phyloP scores from a whole-genome alignment of 805 yeast genomes.

The Candida glaebosa region DNA sequence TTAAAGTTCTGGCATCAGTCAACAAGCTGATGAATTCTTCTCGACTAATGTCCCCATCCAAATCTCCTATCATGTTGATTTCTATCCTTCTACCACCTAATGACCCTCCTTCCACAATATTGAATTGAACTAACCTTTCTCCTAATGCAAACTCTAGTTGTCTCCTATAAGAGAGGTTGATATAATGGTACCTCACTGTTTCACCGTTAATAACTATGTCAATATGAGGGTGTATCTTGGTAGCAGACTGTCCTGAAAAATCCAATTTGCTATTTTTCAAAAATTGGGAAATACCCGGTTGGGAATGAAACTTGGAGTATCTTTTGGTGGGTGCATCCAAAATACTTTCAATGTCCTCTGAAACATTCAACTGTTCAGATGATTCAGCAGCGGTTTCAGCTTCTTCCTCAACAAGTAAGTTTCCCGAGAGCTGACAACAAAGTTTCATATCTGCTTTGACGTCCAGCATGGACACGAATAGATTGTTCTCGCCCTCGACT shows the following conservation, averaged over 20 bases:
- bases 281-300: constrained; percentile 43
- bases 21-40: constrained; percentile 23
- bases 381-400: constrained; percentile 4
- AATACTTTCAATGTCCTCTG: constrained; percentile 6
- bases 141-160: constrained; percentile 41
- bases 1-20: constrained; percentile 14
- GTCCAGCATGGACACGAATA: constrained; percentile 41
- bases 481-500: constrained; percentile 43
- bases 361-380: constrained; percentile 1
- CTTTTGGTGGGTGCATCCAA: constrained; percentile 19
- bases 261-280: constrained; percentile 34
- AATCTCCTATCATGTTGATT: constrained; percentile 43
- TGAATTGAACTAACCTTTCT: constrained; percentile 37
- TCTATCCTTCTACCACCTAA: constrained; percentile 54
- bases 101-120: constrained; percentile 54
- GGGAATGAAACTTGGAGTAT: constrained; percentile 28
- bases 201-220: constrained; percentile 36
- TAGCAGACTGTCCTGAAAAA: constrained; percentile 33
- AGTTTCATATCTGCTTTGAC: constrained; percentile 43
- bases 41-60: constrained; percentile 17
- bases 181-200: constrained; percentile 42
- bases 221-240: constrained; percentile 37
- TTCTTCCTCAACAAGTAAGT: constrained; percentile 20
- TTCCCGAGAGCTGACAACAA: constrained; percentile 35
- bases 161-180: constrained; percentile 40